A percentile compares a stretch with the other conserved stretches of the same genome.
Evolutionary conservation across 1,139 yeast genomes (phyloP).

Genomic region (Saccharomyces hybrid): DNA sequence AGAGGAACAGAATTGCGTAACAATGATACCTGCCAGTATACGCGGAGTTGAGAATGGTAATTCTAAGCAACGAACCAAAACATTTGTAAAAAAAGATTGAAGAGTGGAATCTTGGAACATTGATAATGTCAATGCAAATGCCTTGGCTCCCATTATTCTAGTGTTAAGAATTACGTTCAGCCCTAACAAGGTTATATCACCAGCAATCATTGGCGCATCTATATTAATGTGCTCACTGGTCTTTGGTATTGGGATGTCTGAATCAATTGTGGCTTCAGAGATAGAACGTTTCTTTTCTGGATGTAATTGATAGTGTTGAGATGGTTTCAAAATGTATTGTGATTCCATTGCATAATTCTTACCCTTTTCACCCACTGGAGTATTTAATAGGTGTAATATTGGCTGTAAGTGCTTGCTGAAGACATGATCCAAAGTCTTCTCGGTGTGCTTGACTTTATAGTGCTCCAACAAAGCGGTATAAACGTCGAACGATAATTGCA

Average conservation of each 20-base stretch:
- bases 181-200: slow-evolving; percentile 86
- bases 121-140: slow-evolving; percentile 67
- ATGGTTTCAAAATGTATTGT: slow-evolving; percentile 65
- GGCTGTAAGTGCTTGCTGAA: slow-evolving; percentile 53
- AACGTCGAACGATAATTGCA: slow-evolving; percentile 55
- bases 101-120: slow-evolving; percentile 41
- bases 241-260: slow-evolving; percentile 45
- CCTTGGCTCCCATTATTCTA: slow-evolving; percentile 67
- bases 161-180: slow-evolving; percentile 66
- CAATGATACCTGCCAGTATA: slow-evolving; percentile 56
- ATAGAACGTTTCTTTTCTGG: slow-evolving; percentile 30
- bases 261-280: slow-evolving; percentile 17
- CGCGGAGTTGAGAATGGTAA: slow-evolving; percentile 76
- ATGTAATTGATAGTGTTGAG: slow-evolving; percentile 35
- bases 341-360: slow-evolving; percentile 82
- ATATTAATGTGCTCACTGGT: slow-evolving; percentile 64
- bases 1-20: slow-evolving; percentile 63
- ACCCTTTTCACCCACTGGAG: slow-evolving; percentile 92
- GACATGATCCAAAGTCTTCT: slow-evolving; percentile 40
- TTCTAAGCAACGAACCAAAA: slow-evolving; percentile 29
- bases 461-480: slow-evolving; percentile 53
- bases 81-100: slow-evolving; percentile 34
- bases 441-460: slow-evolving; percentile 34
- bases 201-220: slow-evolving; percentile 86
- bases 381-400: slow-evolving; percentile 65